Conservation (phyloP, 2,329 filamentous ascomycete species). For the Hymenotorrendiella dingleyae region DNA sequence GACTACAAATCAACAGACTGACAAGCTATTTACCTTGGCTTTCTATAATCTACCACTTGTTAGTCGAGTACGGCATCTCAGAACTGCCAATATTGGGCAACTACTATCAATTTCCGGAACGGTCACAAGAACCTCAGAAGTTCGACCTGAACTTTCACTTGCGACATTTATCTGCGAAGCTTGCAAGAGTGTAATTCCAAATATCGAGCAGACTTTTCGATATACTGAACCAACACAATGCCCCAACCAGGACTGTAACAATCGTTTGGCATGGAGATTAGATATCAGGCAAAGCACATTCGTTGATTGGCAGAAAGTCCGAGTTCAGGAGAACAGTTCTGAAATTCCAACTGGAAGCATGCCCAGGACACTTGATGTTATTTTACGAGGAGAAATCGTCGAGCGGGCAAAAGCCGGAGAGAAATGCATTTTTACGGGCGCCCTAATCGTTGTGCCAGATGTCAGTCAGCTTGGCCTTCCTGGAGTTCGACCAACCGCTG, state of each 20-base stretch:
- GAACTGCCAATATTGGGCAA: constrained; percentile 86
- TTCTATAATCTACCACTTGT: constrained; percentile 65
- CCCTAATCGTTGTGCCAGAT: constrained; percentile 92
- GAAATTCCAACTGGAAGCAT: constrained; percentile 98
- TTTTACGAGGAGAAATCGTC: constrained; percentile 93
- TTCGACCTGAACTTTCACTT: constrained; percentile 84
- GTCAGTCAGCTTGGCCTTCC: constrained; percentile 92
- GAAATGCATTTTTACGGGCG: constrained; percentile 96
- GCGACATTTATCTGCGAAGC: constrained; percentile 89
- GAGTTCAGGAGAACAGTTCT: constrained; percentile 95
- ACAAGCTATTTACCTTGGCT: constrained; percentile 81
- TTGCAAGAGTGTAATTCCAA: constrained; percentile 77
- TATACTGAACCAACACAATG: constrained; percentile 97
- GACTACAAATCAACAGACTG: constrained; percentile 88
- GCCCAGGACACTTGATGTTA: constrained; percentile 96
- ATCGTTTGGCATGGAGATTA: constrained; percentile 89
- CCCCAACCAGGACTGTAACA: constrained; percentile 80
- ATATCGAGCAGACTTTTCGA: constrained; percentile 94
- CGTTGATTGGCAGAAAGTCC: constrained; percentile 98
- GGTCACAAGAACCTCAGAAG: constrained; percentile 93
- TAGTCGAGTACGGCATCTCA: constrained; percentile 42
- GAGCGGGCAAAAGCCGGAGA: constrained; percentile 96
- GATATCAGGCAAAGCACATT: constrained; percentile 97
- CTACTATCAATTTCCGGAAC: constrained; percentile 94
- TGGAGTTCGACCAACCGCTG: constrained; percentile 74